Evolutionary conservation across 345 rosid species (phyloP).

Genomic region (Turritis glabra): DNA sequence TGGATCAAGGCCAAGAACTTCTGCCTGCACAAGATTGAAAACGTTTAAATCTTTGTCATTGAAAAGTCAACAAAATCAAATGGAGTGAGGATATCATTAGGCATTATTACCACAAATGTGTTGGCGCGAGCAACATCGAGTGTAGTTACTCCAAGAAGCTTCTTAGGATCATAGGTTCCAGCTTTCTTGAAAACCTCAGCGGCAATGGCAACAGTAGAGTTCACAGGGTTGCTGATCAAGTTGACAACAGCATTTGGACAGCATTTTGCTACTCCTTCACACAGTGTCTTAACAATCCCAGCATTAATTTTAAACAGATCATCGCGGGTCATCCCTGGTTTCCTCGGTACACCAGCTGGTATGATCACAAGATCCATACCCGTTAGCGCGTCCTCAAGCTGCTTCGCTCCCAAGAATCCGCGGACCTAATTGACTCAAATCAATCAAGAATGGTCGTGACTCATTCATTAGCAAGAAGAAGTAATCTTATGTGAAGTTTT

Average conservation of each 20-base stretch:
- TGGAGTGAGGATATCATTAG: background rate
- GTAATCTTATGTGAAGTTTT: background rate
- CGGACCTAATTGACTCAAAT: constrained; percentile 52
- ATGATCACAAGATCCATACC: constrained; percentile 89
- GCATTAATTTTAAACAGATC: constrained; percentile 92
- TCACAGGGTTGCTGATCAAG: constrained; percentile 86
- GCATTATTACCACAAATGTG: constrained; percentile 66
- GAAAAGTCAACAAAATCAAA: constrained; percentile 1
- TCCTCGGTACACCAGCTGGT: constrained; percentile 88
- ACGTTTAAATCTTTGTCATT: constrained; percentile 1
- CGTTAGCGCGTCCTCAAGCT: constrained; percentile 71
- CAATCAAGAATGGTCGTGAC: constrained; percentile 3
- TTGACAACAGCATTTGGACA: constrained; percentile 79
- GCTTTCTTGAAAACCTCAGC: constrained; percentile 88
- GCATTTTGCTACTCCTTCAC: constrained; percentile 68
- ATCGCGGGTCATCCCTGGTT: constrained; percentile 91
- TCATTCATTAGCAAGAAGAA: background rate
- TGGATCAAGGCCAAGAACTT: constrained; percentile 94
- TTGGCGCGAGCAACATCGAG: constrained; percentile 90
- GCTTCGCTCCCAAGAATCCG: constrained; percentile 78
- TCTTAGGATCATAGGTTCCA: constrained; percentile 75
- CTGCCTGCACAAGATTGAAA: constrained; percentile 63
- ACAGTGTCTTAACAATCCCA: constrained; percentile 80
- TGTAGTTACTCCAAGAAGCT: constrained; percentile 80
- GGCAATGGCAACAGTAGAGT: constrained; percentile 84